Base-by-base conservation (phyloP, 495 filamentous ascomycete species). In the Penicillium ochrochloron region DNA sequence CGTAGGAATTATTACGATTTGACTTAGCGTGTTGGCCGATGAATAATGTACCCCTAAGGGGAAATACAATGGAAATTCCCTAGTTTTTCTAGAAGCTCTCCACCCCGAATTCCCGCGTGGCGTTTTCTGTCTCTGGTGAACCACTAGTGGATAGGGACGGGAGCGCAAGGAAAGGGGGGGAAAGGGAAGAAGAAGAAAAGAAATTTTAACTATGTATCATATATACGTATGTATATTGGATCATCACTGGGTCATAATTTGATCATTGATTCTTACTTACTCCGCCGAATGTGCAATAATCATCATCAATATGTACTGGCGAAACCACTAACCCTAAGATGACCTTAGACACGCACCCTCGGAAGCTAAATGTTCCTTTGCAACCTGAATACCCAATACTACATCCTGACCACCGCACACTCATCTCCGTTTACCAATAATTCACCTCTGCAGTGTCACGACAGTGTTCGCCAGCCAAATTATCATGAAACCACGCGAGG, bases 41-140 rank as follows among this genome's bases (percentile, higher is more conserved):
- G 62, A 67, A 64, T 70, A 66, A 66, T 66, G 41, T 61, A 59
- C 63, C 73, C 73, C 68, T 65, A 78, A 75, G 55, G 12, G 77
- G 77, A 67, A 80, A 78, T 74, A 53, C 68, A 66, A 75, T 67
- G 64, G 77, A 80, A 80, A 71, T 65, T 48, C 54, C 46, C n/a
- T 42, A 50, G 37, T 70, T 70, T 78, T 80, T 80, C 77, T 78
- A 78, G 77, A 80, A 80, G 73, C 65, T 72, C 74, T 50, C 75
- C 74, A 66, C 65, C 42, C 63, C 33, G 50, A 63, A 68, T 67
- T 68, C 59, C 64, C 63, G 66, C 67, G 73, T 68, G 65, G 68
- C 73, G 68, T 61, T 59, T 57, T 61, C 42, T 51, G 57, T 62
- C 44, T 63, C 52, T 65, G 52, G 57, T 65, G 63, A 70, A 69